Evolutionary conservation across 2,329 filamentous ascomycete genomes (phyloP).

Genomic region (Aureobasidium sp.): DNA sequence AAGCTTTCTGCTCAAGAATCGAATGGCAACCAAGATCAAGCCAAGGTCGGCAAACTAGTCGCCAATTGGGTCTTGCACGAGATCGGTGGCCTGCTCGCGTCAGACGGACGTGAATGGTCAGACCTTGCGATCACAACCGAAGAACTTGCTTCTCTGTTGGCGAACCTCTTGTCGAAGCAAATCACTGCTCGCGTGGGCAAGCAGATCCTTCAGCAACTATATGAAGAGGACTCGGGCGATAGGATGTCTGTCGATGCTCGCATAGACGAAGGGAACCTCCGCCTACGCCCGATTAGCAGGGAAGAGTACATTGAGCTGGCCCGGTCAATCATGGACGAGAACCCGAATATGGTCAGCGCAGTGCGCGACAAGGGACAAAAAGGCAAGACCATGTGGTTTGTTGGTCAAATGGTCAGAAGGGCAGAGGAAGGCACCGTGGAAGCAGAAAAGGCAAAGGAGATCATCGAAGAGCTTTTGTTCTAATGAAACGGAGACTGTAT

Average conservation of each 20-base stretch:
- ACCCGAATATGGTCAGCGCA: conserved; percentile 52
- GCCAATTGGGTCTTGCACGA: conserved; percentile 56
- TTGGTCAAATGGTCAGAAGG: conserved; percentile 60
- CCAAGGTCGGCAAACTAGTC: conserved; percentile 41
- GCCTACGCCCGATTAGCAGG: conserved; percentile 48
- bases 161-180: conserved; percentile 34
- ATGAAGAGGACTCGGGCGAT: conserved; percentile 35
- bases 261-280: conserved; percentile 50
- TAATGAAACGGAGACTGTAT: not conserved
- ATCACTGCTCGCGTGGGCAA: conserved; percentile 54
- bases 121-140: conserved; percentile 32
- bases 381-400: conserved; percentile 61
- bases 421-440: conserved; percentile 57
- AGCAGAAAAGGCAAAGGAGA: conserved; percentile 50
- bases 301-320: conserved; percentile 52
- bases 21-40: conserved; percentile 14
- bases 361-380: conserved; percentile 53
- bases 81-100: conserved; percentile 42
- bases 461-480: conserved; percentile 44
- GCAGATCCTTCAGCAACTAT: conserved; percentile 49
- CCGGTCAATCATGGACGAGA: conserved; percentile 45
- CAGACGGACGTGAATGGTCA: conserved; percentile 34
- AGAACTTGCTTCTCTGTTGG: conserved; percentile 40
- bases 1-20: not conserved
- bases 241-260: conserved; percentile 43